A percentile compares a stretch with the other conserved stretches of the same genome.
Evolutionary conservation across 164 flowering plant species (phyloP).

Genomic region (Warburgia ugandensis): DNA sequence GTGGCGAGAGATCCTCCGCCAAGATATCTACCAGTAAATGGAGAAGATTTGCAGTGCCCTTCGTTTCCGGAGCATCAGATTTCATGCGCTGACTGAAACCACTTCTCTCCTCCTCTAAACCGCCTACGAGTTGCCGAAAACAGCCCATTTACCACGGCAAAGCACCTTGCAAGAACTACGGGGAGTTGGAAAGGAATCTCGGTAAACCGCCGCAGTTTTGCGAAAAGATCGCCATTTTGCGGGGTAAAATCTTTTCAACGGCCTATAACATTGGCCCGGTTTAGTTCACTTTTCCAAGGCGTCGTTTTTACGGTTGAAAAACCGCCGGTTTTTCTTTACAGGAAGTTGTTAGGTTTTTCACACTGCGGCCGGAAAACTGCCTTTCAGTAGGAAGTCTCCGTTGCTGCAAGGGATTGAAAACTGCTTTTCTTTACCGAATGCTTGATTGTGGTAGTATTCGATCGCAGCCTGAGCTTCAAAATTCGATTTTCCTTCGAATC

Average conservation of each 20-base stretch:
- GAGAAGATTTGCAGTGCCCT: constrained; percentile 7
- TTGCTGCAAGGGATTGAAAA: no score
- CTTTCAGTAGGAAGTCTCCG: no score
- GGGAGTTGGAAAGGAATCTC: no score
- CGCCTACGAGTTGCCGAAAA: not conserved
- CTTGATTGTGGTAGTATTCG: not conserved
- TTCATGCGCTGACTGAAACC: not conserved
- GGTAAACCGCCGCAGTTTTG: not conserved
- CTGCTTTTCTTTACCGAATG: not conserved
- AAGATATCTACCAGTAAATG: constrained; percentile 7
- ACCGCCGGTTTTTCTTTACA: constrained; percentile 5
- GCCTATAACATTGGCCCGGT: no score
- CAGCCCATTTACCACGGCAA: constrained; percentile 1
- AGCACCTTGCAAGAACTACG: no score
- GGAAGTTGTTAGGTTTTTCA: no score
- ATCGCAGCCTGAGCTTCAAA: not conserved
- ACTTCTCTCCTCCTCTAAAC: not conserved
- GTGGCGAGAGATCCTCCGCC: constrained; percentile 2
- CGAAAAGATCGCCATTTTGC: constrained; percentile 4
- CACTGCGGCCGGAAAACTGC: no score
- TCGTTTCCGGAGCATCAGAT: constrained; percentile 7
- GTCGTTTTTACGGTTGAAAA: no score
- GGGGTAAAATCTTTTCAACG: not conserved
- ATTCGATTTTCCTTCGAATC: not conserved
- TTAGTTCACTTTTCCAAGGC: no score